Conservation (phyloP, 2,329 filamentous ascomycete genomes). For the Neofusicoccum cordaticola region DNA sequence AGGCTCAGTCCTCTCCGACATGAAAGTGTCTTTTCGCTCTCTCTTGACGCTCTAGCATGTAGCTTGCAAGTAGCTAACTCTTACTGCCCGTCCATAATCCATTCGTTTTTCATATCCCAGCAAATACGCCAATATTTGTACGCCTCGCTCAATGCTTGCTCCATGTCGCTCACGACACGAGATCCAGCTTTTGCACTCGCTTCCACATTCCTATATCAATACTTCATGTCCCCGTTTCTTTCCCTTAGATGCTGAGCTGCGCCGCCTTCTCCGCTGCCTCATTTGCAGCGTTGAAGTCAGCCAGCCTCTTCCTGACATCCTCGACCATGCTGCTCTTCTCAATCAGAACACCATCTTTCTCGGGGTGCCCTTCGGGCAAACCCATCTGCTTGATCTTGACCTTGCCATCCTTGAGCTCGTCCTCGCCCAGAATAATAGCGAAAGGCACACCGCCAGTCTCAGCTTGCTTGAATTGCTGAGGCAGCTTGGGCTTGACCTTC, state of each 20-base stretch:
- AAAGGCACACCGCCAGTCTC: conserved; percentile 78
- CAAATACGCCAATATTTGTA: conserved; percentile 1
- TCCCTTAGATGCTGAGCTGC: neutral
- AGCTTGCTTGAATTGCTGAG: conserved; percentile 86
- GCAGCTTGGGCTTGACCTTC: conserved; percentile 88
- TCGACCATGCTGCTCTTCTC: conserved; percentile 60
- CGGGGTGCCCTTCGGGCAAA: conserved; percentile 75
- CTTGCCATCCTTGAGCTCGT: conserved; percentile 79
- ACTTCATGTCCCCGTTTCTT: neutral
- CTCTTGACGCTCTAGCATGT: neutral
- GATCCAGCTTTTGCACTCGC: neutral
- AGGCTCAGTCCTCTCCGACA: neutral
- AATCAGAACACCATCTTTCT: conserved; percentile 83
- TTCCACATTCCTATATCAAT: neutral
- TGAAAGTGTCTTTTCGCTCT: neutral
- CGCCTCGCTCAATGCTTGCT: conserved; percentile 2
- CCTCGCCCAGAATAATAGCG: conserved; percentile 85
- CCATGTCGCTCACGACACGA: neutral
- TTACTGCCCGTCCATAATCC: neutral
- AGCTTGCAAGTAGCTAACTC: too few species aligned
- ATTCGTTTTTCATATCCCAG: neutral
- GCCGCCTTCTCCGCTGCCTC: conserved; percentile 21
- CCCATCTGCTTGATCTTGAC: conserved; percentile 86
- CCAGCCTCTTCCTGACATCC: conserved; percentile 58
- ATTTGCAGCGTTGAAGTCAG: conserved; percentile 32